phyloP scores from a whole-genome alignment of 2,329 filamentous ascomycete genomes.

The Hymenoscyphus fraxineus region DNA sequence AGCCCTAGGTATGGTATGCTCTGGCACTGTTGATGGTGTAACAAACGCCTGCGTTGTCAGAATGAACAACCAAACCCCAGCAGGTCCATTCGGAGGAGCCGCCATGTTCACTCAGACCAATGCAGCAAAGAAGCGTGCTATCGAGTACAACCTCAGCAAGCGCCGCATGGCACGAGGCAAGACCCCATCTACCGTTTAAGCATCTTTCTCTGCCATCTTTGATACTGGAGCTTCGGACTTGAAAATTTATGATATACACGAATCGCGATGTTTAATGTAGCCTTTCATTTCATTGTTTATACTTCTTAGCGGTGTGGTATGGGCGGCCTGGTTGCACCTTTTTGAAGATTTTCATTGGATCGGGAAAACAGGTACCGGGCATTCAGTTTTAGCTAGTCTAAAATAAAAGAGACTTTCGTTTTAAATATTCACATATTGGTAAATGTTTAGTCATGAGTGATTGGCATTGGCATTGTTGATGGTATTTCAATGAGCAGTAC shows the following conservation, averaged over 20 bases:
- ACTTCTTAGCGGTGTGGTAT: neutral
- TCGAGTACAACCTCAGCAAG: slow-evolving; percentile 47
- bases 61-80: slow-evolving; percentile 45
- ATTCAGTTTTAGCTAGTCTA: neutral
- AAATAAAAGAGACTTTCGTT: neutral
- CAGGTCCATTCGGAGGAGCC: slow-evolving; percentile 64
- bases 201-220: neutral
- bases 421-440: neutral
- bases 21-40: slow-evolving; percentile 54
- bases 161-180: slow-evolving; percentile 23
- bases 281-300: neutral
- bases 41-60: slow-evolving; percentile 62
- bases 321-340: neutral
- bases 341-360: neutral
- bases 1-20: slow-evolving; percentile 59
- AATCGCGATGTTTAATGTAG: neutral
- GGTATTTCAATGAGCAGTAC: too few species aligned
- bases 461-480: too few species aligned
- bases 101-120: slow-evolving; percentile 61
- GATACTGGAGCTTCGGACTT: neutral
- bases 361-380: neutral
- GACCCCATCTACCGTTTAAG: neutral
- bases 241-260: neutral
- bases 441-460: too few species aligned
- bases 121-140: slow-evolving; percentile 56